Evolutionary conservation across 2,329 filamentous ascomycete species (phyloP).

Genomic region (Neofusicoccum sp.): DNA sequence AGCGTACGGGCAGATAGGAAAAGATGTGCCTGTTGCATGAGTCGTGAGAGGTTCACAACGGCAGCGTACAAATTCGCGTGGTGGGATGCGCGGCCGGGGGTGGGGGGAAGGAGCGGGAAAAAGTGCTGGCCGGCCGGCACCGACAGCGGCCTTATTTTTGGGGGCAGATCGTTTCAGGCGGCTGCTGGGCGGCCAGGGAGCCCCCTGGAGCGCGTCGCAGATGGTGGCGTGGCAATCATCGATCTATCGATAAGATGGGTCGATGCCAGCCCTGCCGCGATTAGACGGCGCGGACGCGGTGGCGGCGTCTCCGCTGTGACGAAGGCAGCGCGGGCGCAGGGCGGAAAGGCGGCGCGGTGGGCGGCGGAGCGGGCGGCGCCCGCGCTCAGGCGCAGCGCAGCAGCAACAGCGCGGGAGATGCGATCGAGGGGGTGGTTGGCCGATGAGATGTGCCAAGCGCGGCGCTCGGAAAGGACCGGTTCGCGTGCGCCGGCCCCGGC

Average conservation of each 20-base stretch:
- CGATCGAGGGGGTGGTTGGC: neutral
- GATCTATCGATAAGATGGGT: conserved; percentile 15
- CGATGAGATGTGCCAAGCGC: conserved; percentile 3
- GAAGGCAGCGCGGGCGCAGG: neutral
- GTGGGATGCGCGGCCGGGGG: neutral
- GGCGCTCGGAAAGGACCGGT: conserved; percentile 10
- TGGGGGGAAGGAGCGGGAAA: neutral
- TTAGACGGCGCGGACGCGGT: no score
- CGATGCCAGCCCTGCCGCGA: conserved; percentile 1
- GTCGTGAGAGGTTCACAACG: neutral
- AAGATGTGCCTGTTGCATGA: neutral
- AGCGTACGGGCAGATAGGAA: neutral
- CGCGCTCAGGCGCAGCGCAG: neutral
- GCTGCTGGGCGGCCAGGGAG: neutral
- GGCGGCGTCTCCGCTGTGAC: no score
- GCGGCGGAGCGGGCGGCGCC: neutral
- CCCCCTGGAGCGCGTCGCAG: neutral
- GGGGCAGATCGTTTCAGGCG: conserved; percentile 1
- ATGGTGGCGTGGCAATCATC: conserved; percentile 16
- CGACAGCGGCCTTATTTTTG: neutral
- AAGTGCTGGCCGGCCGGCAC: neutral
- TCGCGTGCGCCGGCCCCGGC: neutral
- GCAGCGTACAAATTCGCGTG: neutral
- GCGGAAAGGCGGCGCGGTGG: neutral
- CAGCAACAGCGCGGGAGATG: neutral